Percentiles rank a stretch among this genome's conserved stretches.
phyloP scores from a whole-genome alignment of 1,139 yeast genomes.

The Geotrichum carabidarum region DNA sequence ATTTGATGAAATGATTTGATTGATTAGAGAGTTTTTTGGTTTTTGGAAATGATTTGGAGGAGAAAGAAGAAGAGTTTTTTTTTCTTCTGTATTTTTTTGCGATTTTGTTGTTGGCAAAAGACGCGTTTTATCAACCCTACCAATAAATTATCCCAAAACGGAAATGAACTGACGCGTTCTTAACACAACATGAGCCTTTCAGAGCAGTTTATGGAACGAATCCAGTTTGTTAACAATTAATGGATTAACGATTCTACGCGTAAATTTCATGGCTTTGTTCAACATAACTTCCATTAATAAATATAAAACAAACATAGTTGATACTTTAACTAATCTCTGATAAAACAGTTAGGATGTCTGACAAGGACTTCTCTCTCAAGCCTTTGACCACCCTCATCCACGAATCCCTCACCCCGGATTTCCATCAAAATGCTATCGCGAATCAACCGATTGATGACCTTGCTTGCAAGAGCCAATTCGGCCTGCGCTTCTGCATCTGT shows the following conservation, averaged over 20 bases:
- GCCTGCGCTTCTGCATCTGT: constrained; percentile 66
- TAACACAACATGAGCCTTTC: neutral
- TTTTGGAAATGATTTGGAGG: neutral
- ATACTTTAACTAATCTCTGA: neutral
- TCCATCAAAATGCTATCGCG: constrained; percentile 83
- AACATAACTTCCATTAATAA: neutral
- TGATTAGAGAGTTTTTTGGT: neutral
- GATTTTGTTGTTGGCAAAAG: neutral
- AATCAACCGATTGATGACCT: constrained; percentile 77
- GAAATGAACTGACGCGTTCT: neutral
- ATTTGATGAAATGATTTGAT: neutral
- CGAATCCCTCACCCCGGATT: constrained; percentile 56
- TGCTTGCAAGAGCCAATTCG: constrained; percentile 68
- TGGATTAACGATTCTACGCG: neutral
- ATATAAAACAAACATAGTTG: neutral
- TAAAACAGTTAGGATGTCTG: constrained; percentile 66
- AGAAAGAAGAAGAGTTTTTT: neutral
- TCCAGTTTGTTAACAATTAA: neutral
- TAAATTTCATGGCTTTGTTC: neutral
- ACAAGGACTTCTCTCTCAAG: constrained; percentile 52
- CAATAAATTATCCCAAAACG: neutral
- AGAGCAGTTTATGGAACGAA: neutral
- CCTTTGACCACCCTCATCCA: constrained; percentile 35
- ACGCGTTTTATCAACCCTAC: constrained; percentile 2
- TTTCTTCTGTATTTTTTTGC: constrained; percentile 1